A percentile compares a stretch with the other conserved stretches of the same genome.
Conservation (phyloP, 1,284 basidiomycete species). For the Moniliophthora roreri region DNA sequence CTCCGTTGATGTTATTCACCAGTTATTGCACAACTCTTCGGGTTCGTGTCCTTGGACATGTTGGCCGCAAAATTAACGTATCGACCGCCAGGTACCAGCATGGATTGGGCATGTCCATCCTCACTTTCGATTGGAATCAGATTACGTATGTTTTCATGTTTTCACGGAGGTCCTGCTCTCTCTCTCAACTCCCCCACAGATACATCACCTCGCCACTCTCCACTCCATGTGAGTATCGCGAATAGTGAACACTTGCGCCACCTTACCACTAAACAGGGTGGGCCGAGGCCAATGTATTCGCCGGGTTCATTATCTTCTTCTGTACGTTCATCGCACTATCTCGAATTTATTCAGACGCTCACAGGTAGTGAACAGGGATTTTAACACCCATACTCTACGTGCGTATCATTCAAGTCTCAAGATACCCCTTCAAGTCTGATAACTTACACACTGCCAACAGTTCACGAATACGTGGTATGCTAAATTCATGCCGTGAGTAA, state of each 20-base stretch:
- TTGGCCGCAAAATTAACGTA: slow-evolving; percentile 49
- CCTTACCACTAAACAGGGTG: slow-evolving; percentile 35
- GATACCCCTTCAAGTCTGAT: background rate
- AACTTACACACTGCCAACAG: background rate
- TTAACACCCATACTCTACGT: slow-evolving; percentile 50
- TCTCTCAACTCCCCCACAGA: slow-evolving; percentile 19
- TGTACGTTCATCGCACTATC: slow-evolving; percentile 34
- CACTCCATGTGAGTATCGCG: slow-evolving; percentile 43
- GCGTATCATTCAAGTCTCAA: background rate
- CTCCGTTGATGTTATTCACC: background rate
- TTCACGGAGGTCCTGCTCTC: slow-evolving; percentile 12
- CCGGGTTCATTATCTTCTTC: slow-evolving; percentile 78
- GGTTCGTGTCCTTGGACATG: background rate
- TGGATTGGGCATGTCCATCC: slow-evolving; percentile 74
- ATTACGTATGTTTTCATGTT: slow-evolving; percentile 26
- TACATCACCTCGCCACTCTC: slow-evolving; percentile 62
- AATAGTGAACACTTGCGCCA: too few relatives aligned
- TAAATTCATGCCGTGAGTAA: slow-evolving; percentile 36
- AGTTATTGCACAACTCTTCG: too few relatives aligned
- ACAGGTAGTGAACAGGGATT: slow-evolving; percentile 32
- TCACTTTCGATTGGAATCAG: slow-evolving; percentile 79
- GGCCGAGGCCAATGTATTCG: slow-evolving; percentile 80
- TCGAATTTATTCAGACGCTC: background rate
- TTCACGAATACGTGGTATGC: slow-evolving; percentile 47
- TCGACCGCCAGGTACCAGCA: slow-evolving; percentile 73